Conservation (phyloP, 495 filamentous ascomycete genomes). For the Xylaria castorea region DNA sequence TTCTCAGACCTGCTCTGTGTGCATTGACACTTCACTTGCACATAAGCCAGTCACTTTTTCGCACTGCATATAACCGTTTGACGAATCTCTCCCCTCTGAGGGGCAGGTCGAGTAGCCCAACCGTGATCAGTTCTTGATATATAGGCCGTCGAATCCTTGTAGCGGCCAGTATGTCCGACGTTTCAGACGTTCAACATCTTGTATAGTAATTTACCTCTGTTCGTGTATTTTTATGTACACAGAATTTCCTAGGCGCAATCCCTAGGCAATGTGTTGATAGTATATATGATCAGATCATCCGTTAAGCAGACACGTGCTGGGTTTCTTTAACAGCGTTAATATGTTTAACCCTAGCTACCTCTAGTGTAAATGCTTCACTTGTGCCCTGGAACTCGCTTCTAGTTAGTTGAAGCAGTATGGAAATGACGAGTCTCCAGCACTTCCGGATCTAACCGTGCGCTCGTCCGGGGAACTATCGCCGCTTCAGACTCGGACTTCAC, state of each 20-base stretch:
- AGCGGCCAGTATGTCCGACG: background rate
- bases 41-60: background rate
- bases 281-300: background rate
- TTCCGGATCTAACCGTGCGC: background rate
- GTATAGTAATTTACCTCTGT: background rate
- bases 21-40: conserved; percentile 30
- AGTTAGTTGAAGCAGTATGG: background rate
- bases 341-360: background rate
- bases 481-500: background rate
- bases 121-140: background rate
- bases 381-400: background rate
- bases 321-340: background rate
- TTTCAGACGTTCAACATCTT: background rate
- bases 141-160: background rate
- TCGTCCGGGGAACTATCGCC: background rate
- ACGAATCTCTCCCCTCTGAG: background rate
- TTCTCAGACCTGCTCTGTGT: conserved; percentile 61
- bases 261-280: background rate
- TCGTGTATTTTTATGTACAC: background rate
- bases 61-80: background rate
- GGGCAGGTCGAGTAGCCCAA: background rate
- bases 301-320: background rate
- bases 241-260: background rate
- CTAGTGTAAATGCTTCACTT: background rate
- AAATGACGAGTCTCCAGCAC: background rate